Evolutionary conservation across 371 early-diverging fungal genomes (phyloP), one percentile per base, ranked within the genome.

Genomic region (Mortierella sp.): DNA sequence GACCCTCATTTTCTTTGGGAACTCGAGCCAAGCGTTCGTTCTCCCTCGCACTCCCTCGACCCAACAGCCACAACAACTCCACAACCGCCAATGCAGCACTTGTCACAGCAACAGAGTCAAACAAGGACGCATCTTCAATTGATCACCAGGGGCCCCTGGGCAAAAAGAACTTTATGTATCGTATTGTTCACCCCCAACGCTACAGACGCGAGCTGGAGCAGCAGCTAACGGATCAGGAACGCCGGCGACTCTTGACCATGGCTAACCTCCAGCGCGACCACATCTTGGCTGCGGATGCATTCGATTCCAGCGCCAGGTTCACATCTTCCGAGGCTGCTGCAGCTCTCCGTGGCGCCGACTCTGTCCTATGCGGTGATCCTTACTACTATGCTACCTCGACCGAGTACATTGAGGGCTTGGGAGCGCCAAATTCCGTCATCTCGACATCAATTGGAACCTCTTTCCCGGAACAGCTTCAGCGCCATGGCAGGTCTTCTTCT

Each of bases 131-230:
- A 4, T 29, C 61, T 4, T 0, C 48, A 22, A 26, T 65, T 48
- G 82, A 71, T 2, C 71, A 68, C 11, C 68, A 58, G 7, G 74
- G 63, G 2, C 74, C 77, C 16, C 26, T 19, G 1, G 66, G 61
- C 40, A 68, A 50, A 39, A 73, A 67, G 61, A 82, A 78, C 24
- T 66, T 83, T 40, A 72, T 78, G 64, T 83, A 78, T 64, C 67
- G 79, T 64, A 78, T 83, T 39, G 83, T 73, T 19, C 83, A 83
- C 31, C 83, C 83, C 40, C 83, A 78, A 47, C 72, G 83, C 4
- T 83, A 83, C 70, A 83, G 76, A 39, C 83, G 83, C 9, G 79
- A 78, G 64, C 31, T 78, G 55, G 79, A 74, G 55, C 73, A 83
- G 29, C 73, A 83, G 29, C 29, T 61, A 7, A 45, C 72, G 19